Base-by-base conservation (phyloP, 257 asterid species). In the Dorcoceras hygrometricum region DNA sequence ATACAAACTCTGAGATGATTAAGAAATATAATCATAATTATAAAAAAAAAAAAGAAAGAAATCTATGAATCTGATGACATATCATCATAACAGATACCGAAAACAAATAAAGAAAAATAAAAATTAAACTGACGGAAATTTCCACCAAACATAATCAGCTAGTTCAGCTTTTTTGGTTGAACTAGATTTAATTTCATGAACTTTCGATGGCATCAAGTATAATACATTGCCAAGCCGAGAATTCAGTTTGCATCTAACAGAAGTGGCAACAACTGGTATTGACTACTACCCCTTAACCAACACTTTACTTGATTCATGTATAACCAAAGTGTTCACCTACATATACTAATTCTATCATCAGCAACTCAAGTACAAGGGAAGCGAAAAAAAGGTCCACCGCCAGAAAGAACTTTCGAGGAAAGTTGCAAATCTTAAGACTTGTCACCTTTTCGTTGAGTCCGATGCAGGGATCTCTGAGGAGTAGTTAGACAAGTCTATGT, bases 401-500 rank as follows among this genome's bases (percentile, higher is more conserved):
- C n/a, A 57, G 36, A 66, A 29, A 29, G 24, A 61, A 62, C 39
- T 43, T 14, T 14, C 14, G 50, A 43, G 19, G 51, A 43, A 43
- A 43, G 20, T 16, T 43, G 53, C 6, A 59, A 64, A 64, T 11
- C 36, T 62, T 73, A 31, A 31, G 39, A 48, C 34, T 32, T 26
- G 77, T 86, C 82, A 83, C 79, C 91, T 80, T 63, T 65, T 80
- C 54, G n/a, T 18, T 56, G 79, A 62, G 67, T 81, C 66, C 24
- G 79, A 84, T 57, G 89, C 68, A 66, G 90, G 86, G 63, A 80
- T 88, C 22, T 82, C 78, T 27, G 81, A 68, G 18, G 99, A 82
- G 76, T 86, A 74, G 68, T 50, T 78, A 55, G 94, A 86, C 77
- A 93, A 78, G 73, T 93, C 99, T 34, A 88, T 72, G 71, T 93